These are phyloP conservation scores for Sisymbrium irio DNA, from an alignment of 345 rosid genomes.

Conservation along the genomic window DNA sequence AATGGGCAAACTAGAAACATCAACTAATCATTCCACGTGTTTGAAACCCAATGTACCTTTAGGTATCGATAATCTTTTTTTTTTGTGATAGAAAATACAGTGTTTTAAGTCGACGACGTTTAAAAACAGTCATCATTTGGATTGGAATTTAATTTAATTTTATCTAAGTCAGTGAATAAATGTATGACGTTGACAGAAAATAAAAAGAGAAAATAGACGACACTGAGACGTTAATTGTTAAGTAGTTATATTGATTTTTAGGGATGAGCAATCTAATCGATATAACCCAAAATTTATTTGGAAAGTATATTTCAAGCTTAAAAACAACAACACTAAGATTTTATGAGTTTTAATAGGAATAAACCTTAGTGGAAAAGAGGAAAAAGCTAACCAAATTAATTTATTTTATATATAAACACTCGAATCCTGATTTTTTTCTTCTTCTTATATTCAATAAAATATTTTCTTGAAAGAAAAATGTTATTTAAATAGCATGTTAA, in stretches of 20 bases:
- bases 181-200: neutral
- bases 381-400: too few species aligned
- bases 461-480: too few species aligned
- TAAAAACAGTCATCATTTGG: neutral
- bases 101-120: neutral
- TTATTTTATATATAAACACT: too few species aligned
- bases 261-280: too few species aligned
- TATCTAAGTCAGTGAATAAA: neutral
- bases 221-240: neutral
- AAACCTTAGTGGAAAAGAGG: too few species aligned
- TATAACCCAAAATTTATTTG: too few species aligned
- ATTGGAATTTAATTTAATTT: neutral
- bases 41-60: neutral
- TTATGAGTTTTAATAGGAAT: too few species aligned
- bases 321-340: too few species aligned
- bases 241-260: neutral
- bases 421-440: too few species aligned
- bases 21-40: neutral
- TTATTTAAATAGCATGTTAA: too few species aligned
- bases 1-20: neutral
- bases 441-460: too few species aligned
- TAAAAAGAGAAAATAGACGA: neutral
- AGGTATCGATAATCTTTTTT: neutral
- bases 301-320: too few species aligned
- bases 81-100: neutral